Conservation (phyloP, 768 basidiomycete genomes). For the Suillus subaureus region DNA sequence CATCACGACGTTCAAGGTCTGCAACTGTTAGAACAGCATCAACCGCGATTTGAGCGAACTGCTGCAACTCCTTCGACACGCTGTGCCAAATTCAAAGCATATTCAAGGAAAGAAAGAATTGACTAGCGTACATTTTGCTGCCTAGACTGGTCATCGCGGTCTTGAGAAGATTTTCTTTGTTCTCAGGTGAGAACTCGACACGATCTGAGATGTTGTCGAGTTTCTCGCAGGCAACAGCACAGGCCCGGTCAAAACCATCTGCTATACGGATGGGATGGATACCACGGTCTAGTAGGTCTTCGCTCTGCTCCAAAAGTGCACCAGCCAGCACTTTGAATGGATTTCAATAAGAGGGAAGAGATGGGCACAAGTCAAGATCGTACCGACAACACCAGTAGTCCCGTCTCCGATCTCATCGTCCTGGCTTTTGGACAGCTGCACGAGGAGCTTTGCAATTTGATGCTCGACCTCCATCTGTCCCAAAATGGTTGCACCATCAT, state of each 20-base stretch:
- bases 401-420: constrained; percentile 99
- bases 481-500: constrained; percentile 98
- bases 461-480: constrained; percentile 99
- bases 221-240: constrained; percentile 85
- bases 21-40: constrained; percentile 96
- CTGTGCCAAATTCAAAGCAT: constrained; percentile 44
- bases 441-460: constrained; percentile 97
- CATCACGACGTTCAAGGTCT: constrained; percentile 92
- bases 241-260: constrained; percentile 97
- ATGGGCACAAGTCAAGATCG: constrained; percentile 36
- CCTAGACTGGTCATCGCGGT: constrained; percentile 96
- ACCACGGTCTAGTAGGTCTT: constrained; percentile 96
- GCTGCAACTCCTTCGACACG: constrained; percentile 93
- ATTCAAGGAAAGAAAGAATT: background rate
- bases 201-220: constrained; percentile 90
- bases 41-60: constrained; percentile 97
- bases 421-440: constrained; percentile 95
- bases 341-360: constrained; percentile 4
- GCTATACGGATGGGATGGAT: constrained; percentile 99
- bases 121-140: constrained; percentile 86
- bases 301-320: constrained; percentile 92
- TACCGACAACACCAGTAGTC: constrained; percentile 98
- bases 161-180: constrained; percentile 89
- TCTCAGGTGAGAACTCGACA: constrained; percentile 79
- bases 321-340: constrained; percentile 83